Percentiles rank a stretch among this genome's conserved stretches.
These are phyloP conservation scores for Sarocladium strictum DNA, from an alignment of 2,329 filamentous ascomycete species.

Conservation along the genomic window DNA sequence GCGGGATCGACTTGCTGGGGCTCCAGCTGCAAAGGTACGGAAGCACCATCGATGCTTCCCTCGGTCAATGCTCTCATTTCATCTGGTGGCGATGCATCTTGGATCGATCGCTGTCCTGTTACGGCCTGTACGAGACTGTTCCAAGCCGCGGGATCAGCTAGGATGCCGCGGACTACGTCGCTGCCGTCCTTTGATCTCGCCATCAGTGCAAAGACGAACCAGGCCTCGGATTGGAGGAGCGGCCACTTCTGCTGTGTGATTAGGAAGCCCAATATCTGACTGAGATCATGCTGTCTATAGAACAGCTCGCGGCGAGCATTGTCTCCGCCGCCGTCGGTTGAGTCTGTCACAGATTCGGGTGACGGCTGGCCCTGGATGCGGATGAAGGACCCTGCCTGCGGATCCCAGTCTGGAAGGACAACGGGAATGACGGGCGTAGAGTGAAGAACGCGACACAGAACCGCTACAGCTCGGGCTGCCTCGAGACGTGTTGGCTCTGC, in stretches of 20 bases:
- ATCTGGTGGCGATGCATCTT: background rate
- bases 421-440: slow-evolving; percentile 26
- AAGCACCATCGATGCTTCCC: background rate
- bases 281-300: slow-evolving; percentile 39
- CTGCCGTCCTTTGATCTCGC: slow-evolving; percentile 45
- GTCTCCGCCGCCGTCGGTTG: slow-evolving; percentile 15
- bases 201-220: slow-evolving; percentile 59
- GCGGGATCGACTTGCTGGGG: slow-evolving; percentile 41
- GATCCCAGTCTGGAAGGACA: slow-evolving; percentile 26
- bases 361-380: background rate
- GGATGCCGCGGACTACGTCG: slow-evolving; percentile 33
- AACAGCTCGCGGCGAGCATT: slow-evolving; percentile 28
- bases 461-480: slow-evolving; percentile 46
- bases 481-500: slow-evolving; percentile 52
- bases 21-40: slow-evolving; percentile 34
- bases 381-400: slow-evolving; percentile 21
- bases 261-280: slow-evolving; percentile 42
- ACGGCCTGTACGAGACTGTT: slow-evolving; percentile 39
- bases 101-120: slow-evolving; percentile 28
- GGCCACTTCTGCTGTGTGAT: slow-evolving; percentile 54
- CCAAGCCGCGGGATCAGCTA: slow-evolving; percentile 32
- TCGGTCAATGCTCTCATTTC: slow-evolving; percentile 13
- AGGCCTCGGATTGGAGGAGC: slow-evolving; percentile 51
- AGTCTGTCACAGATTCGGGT: slow-evolving; percentile 1
- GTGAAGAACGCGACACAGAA: slow-evolving; percentile 50